Base-by-base conservation (phyloP, 2,329 filamentous ascomycete species). In the Phialemoniopsis sp. region DNA sequence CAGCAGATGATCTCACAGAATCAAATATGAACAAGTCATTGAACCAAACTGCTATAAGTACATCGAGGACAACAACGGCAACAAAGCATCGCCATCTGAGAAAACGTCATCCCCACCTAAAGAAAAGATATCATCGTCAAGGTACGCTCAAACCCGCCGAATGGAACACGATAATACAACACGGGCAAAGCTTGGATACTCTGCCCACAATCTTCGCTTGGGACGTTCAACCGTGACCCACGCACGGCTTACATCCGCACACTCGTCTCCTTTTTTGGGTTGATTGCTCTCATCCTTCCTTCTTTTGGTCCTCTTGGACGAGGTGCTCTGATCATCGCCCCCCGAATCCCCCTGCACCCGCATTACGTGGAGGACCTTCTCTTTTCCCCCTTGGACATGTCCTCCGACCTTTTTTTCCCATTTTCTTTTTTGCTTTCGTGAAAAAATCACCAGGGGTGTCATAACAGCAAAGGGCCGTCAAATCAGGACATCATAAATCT, bases 401-500 rank as follows among this genome's bases (percentile, higher is more conserved):
- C 10, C 16, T 16, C 17, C 14, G 17, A 15, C 33, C 21, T 18
- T 30, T 18, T 28, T 32, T 19, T n/a, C 28, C 7, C 30, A 10
- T 29, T 18, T 13, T 31, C 13, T 29, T 18, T 13, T 31, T 16
- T 13, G 16, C 18, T 32, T 18, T 17, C 28, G 16, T 29, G 14
- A 29, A 15, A 34, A 19, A 35, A 28, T 6, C 19, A 35, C 15
- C 17, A 29, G 9, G 32, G 15, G 13, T 32, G 36, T 36, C 18
- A 13, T 17, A 32, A 15, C 10, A 33, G 18, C 32, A 32, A 16
- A 16, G 31, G 40, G 40, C 45, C 40, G 38, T 45, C 40, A 45
- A 38, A 40, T 45, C 40, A 40, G 41, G 39, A 42, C 43, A 18
- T 47, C 45, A 36, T 45, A 40, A 45, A 15, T 34, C 18, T 34